Percentiles rank a stretch among this genome's conserved stretches.
These are phyloP conservation scores for Botrytis squamosa DNA, from an alignment of 2,329 filamentous ascomycete genomes.

Conservation along the genomic window DNA sequence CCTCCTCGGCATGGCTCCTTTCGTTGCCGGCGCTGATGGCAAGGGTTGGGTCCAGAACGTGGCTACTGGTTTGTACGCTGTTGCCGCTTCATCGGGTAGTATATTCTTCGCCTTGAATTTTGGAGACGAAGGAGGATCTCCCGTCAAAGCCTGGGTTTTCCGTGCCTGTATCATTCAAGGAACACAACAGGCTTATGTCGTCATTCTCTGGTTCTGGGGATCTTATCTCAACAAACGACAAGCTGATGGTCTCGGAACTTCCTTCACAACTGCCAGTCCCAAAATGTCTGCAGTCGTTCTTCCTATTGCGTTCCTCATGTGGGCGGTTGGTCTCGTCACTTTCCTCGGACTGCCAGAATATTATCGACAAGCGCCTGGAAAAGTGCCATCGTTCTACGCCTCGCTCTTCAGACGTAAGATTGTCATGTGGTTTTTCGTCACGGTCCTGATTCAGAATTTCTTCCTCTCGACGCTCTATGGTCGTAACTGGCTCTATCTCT, in stretches of 20 bases:
- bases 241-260: conserved; percentile 38
- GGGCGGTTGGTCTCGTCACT: conserved; percentile 54
- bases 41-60: conserved; percentile 52
- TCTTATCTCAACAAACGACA: conserved; percentile 41
- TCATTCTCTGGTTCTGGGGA: conserved; percentile 67
- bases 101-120: conserved; percentile 68
- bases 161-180: conserved; percentile 65
- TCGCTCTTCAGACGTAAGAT: conserved; percentile 62
- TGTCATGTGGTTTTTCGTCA: conserved; percentile 65
- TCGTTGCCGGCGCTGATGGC: conserved; percentile 40
- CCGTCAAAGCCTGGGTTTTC: conserved; percentile 65
- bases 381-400: conserved; percentile 63
- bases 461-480: conserved; percentile 60
- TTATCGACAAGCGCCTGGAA: conserved; percentile 63
- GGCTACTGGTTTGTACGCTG: conserved; percentile 60
- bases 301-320: conserved; percentile 57
- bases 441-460: conserved; percentile 46
- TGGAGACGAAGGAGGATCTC: conserved; percentile 60
- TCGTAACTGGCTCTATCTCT: conserved; percentile 58
- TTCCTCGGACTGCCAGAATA: conserved; percentile 64
- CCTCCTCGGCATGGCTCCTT: conserved; percentile 62
- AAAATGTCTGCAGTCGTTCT: conserved; percentile 50
- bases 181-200: conserved; percentile 64
- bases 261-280: conserved; percentile 44
- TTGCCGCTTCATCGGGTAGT: conserved; percentile 61